Evolutionary conservation across 371 early-diverging fungal species (phyloP), one percentile per base, ranked within the genome.

Genomic region (Lichtheimia ornata): DNA sequence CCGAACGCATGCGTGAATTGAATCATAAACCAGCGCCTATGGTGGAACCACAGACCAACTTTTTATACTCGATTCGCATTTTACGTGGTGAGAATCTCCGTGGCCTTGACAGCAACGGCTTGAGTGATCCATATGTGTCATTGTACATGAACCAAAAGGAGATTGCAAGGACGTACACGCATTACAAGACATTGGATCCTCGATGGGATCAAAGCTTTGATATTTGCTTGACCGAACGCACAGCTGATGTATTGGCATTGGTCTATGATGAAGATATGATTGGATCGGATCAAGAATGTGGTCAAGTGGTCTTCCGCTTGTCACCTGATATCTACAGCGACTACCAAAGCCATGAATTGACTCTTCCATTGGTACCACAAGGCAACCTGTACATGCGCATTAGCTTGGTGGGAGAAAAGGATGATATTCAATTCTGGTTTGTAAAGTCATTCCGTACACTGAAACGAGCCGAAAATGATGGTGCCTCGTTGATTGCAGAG

Each of bases 171-270:
- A 87, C 85, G 45, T 85, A 79, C 27, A 86, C 82, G 13, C 87
- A 91, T 14, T 82, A 79, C 53, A 91, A 91, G 50, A 79, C 89
- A 0, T 63, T 92, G 17, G 93, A 93, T 63, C 95, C 95, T 11
- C 85, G 91, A 5, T 96, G 97, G 97, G 94, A 97, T 66, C 93
- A 97, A 72, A 83, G 88, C 15, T 94, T 92, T 73, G 88, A 94
- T 61, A 74, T 93, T 2, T 81, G 83, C 55, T 74, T 92, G 14
- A 70, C 78, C 35, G 63, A 81, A 27, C 63, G 82, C 24, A 86
- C 86, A 4, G 73, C 81, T 1, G 73, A 83, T 53, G 78, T 93
- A 22, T 79, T 88, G 30, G 83, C 93, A 2, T 75, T 86, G 11
- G 87, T 94, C 5, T 88, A 84, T 62, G 89, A 93, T 70, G 79